These are phyloP conservation scores for Chaetomiaceae sp. DNA, from an alignment of 2,329 filamentous ascomycete species.

Conservation along the genomic window DNA sequence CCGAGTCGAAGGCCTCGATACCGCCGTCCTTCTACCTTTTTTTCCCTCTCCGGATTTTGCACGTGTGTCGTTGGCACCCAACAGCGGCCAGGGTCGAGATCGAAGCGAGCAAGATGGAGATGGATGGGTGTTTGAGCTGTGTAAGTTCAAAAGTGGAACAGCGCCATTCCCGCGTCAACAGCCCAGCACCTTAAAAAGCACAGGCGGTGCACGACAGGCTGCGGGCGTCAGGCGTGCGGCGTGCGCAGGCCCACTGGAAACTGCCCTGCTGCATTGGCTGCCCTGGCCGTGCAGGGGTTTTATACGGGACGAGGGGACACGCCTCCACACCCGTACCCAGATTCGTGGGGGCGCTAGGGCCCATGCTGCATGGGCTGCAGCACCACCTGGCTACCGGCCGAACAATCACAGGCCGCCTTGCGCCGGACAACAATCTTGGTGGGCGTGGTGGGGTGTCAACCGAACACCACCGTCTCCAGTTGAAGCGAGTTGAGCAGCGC, in stretches of 20 bases:
- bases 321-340: conserved; percentile 11
- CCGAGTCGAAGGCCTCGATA: too few relatives aligned
- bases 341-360: conserved; percentile 13
- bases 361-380: conserved; percentile 13
- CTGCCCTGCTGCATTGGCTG: background rate
- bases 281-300: conserved; percentile 12
- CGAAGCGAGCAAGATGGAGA: background rate
- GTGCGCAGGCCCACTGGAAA: conserved; percentile 3
- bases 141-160: conserved; percentile 8
- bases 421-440: background rate
- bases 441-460: background rate
- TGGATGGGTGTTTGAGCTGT: background rate
- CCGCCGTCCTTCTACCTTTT: background rate
- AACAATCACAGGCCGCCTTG: conserved; percentile 12
- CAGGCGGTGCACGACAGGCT: conserved; percentile 13
- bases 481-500: conserved; percentile 16
- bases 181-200: too few relatives aligned
- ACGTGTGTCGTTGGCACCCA: background rate
- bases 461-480: too few relatives aligned
- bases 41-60: too few relatives aligned
- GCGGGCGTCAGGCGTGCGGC: background rate
- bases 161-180: too few relatives aligned
- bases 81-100: background rate
- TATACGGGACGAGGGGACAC: conserved; percentile 7
- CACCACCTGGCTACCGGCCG: conserved; percentile 15